Evolutionary conservation across 495 filamentous ascomycete genomes (phyloP).

Genomic region (Entonaema liquescens): DNA sequence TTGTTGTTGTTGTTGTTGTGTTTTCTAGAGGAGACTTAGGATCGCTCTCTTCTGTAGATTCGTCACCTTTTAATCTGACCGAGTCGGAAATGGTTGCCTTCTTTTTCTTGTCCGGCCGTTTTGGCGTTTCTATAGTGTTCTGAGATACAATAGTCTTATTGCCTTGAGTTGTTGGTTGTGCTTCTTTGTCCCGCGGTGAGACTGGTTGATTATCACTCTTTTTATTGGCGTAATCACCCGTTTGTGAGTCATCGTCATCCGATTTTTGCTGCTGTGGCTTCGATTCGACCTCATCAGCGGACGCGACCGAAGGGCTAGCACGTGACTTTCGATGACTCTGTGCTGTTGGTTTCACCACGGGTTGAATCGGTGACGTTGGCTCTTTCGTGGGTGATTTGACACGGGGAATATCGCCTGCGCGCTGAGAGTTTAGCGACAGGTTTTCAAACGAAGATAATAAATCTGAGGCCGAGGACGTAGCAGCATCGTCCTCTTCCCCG

Average conservation of each 20-base stretch:
- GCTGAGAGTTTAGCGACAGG: slow-evolving; percentile 45
- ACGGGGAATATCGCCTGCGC: slow-evolving; percentile 41
- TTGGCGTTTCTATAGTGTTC: not conserved
- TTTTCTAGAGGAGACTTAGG: slow-evolving; percentile 1
- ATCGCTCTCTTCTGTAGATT: slow-evolving; percentile 4
- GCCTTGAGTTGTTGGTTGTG: not conserved
- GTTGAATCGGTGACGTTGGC: slow-evolving; percentile 39
- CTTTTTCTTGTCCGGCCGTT: slow-evolving; percentile 10
- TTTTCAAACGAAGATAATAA: slow-evolving; percentile 45
- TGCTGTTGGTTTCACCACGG: slow-evolving; percentile 38
- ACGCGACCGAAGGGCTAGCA: not conserved
- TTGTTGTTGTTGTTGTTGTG: slow-evolving; percentile 5
- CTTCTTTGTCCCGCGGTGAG: not conserved
- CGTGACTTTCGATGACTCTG: slow-evolving; percentile 14
- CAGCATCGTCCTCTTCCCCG: slow-evolving; percentile 60
- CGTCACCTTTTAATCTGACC: slow-evolving; percentile 21
- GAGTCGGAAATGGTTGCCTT: slow-evolving; percentile 5
- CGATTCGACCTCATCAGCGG: not conserved
- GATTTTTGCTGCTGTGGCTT: not conserved
- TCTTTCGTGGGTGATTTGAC: slow-evolving; percentile 34
- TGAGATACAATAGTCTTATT: slow-evolving; percentile 16
- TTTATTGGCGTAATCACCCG: not conserved
- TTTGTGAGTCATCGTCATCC: slow-evolving; percentile 25
- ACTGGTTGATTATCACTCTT: slow-evolving; percentile 9
- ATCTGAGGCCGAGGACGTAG: slow-evolving; percentile 41